Conservation (phyloP, 164 flowering plant species). For the Sextonia rubra region DNA sequence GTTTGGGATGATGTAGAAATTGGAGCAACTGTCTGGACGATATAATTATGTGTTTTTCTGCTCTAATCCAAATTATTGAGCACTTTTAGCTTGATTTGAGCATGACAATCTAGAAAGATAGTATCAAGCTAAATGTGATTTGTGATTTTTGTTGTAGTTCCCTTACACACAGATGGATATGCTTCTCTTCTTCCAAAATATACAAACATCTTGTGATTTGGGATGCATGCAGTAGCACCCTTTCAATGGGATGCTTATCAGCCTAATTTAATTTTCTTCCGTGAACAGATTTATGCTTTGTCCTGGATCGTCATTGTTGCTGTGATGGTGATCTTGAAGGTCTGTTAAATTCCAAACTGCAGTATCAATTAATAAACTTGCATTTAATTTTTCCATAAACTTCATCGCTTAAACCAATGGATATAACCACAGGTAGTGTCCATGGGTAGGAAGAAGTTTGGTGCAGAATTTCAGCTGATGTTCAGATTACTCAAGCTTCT, state of each 20-base stretch:
- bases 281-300: constrained; percentile 74
- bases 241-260: neutral
- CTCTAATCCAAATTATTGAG: neutral
- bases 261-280: neutral
- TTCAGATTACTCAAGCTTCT: constrained; percentile 84
- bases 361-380: neutral
- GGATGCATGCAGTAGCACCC: no score
- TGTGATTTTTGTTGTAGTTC: neutral
- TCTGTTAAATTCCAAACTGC: constrained; percentile 19
- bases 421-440: constrained; percentile 69
- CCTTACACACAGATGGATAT: neutral
- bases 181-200: neutral
- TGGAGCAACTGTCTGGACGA: neutral
- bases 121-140: neutral
- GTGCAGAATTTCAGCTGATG: constrained; percentile 96
- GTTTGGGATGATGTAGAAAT: neutral
- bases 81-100: neutral
- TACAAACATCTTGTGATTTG: neutral
- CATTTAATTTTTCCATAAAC: neutral
- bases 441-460: constrained; percentile 88
- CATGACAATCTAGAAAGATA: neutral
- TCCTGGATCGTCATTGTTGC: constrained; percentile 96
- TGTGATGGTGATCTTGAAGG: constrained; percentile 82
- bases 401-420: neutral
- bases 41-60: neutral